Conservation (phyloP, 805 yeast species). For the Komagataella phaffii region DNA sequence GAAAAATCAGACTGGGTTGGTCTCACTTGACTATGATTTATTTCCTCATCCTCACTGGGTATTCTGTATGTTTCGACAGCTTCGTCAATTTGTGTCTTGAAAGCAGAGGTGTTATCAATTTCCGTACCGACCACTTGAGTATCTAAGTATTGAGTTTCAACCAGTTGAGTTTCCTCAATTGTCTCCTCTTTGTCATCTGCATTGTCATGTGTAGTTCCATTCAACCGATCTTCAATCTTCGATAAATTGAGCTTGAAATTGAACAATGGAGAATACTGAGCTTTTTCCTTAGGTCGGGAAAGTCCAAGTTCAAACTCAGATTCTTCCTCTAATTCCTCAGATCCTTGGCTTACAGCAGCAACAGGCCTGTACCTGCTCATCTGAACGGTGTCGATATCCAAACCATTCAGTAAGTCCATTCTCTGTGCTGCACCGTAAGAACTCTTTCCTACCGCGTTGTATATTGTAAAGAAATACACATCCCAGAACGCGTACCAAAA, state of each 20-base stretch:
- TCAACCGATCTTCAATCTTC: neutral
- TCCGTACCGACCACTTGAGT: neutral
- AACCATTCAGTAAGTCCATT: slow-evolving; percentile 1
- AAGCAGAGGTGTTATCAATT: neutral
- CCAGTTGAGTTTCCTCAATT: neutral
- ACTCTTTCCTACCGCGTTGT: neutral
- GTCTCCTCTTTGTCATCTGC: neutral
- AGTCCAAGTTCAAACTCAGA: neutral
- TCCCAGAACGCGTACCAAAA: neutral
- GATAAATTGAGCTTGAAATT: neutral
- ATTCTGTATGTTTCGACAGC: neutral
- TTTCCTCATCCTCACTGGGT: neutral
- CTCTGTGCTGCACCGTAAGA: slow-evolving; percentile 1
- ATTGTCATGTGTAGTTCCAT: neutral
- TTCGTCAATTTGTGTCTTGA: neutral
- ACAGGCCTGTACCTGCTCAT: neutral
- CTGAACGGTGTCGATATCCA: neutral
- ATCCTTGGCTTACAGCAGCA: neutral
- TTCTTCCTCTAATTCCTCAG: neutral
- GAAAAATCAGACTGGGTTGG: neutral
- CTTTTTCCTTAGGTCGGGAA: neutral
- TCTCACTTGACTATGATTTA: neutral
- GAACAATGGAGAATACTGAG: neutral
- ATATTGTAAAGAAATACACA: neutral
- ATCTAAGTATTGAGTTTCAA: neutral